phyloP scores from a whole-genome alignment of 73 alveolate species.

The Uronychia setigera region DNA sequence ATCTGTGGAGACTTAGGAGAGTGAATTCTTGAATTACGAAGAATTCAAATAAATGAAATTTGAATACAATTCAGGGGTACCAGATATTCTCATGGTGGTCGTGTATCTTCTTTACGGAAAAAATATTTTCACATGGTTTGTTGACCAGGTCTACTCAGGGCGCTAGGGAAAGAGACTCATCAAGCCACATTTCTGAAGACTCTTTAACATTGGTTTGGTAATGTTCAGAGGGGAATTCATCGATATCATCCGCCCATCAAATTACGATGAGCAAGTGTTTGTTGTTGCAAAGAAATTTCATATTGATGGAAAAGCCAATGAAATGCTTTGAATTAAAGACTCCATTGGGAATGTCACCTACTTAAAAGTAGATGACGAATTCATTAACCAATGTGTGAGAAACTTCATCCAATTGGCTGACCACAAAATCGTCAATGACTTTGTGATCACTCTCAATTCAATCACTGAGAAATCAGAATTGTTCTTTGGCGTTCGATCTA shows the following conservation, averaged over 20 bases:
- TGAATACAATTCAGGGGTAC: background rate
- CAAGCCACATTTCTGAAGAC: background rate
- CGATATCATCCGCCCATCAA: background rate
- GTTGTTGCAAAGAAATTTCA: background rate
- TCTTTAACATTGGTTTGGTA: background rate
- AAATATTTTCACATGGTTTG: background rate
- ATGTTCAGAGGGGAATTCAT: background rate
- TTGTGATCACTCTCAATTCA: background rate
- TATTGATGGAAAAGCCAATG: background rate
- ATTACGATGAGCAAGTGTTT: background rate
- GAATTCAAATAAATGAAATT: background rate
- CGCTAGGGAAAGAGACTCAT: background rate
- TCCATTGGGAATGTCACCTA: background rate
- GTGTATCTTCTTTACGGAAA: background rate
- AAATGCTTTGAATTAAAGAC: background rate
- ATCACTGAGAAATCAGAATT: background rate
- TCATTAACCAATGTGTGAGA: background rate
- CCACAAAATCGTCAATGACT: background rate
- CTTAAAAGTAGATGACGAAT: background rate
- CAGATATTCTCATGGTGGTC: background rate
- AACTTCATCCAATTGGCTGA: background rate
- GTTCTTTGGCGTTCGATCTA: background rate
- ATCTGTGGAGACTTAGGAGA: background rate
- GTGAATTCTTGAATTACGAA: background rate
- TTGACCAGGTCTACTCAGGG: background rate